Evolutionary conservation across 345 rosid genomes (phyloP).

Genomic region (Anastatica hierochuntica): DNA sequence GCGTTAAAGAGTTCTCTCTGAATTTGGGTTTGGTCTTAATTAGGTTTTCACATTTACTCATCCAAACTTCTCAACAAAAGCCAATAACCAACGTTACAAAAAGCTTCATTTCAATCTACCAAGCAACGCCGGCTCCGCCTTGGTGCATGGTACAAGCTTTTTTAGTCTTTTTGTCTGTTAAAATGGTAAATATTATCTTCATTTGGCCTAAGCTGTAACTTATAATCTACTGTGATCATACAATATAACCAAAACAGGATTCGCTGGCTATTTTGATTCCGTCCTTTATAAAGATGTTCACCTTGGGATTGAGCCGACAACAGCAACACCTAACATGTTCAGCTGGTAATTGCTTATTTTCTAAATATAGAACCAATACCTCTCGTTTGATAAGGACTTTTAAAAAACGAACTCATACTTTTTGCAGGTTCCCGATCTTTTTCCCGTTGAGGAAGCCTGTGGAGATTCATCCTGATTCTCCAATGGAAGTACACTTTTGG

Average conservation of each 20-base stretch:
- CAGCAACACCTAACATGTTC: conserved; percentile 95
- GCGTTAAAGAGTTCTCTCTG: neutral
- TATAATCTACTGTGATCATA: neutral
- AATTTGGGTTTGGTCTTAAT: conserved; percentile 12
- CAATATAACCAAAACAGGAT: conserved; percentile 41
- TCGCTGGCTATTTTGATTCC: conserved; percentile 93
- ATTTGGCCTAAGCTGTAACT: neutral
- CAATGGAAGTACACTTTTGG: conserved; percentile 88
- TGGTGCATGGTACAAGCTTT: conserved; percentile 67
- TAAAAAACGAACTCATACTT: neutral
- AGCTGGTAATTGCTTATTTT: conserved; percentile 59
- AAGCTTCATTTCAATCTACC: conserved; percentile 68
- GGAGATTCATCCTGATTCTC: conserved; percentile 41
- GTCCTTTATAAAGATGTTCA: conserved; percentile 87
- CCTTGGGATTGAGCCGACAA: conserved; percentile 90
- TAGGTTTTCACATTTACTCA: conserved; percentile 92
- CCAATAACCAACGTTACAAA: conserved; percentile 66
- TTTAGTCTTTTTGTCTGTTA: neutral
- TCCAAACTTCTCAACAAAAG: conserved; percentile 52
- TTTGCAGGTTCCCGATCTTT: conserved; percentile 84
- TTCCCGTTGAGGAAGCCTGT: conserved; percentile 87
- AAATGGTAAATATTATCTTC: neutral
- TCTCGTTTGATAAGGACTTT: too few species aligned
- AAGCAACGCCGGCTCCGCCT: conserved; percentile 61
- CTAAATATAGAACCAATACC: neutral